Conservation (phyloP, 441 rosid species). For the Gossypium lobatum region DNA sequence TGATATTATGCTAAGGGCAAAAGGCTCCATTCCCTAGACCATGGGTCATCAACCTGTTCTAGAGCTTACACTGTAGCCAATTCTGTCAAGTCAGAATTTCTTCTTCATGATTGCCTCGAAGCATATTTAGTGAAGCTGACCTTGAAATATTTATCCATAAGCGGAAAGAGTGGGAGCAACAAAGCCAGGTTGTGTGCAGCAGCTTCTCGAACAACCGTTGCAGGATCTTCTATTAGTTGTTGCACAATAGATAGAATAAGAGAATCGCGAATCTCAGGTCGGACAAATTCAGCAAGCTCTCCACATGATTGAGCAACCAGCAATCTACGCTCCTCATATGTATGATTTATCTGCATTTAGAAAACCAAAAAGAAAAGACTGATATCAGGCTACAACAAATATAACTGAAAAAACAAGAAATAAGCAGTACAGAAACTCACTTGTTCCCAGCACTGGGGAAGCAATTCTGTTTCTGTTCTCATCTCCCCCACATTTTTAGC, state of each 20-base stretch:
- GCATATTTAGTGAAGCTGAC: constrained; percentile 83
- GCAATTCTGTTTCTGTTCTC: constrained; percentile 97
- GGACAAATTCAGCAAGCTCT: constrained; percentile 88
- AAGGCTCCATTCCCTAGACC: constrained; percentile 49
- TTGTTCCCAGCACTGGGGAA: constrained; percentile 99
- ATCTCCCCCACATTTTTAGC: constrained; percentile 95
- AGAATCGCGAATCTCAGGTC: constrained; percentile 94
- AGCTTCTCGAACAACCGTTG: constrained; percentile 92
- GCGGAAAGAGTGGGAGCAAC: constrained; percentile 94
- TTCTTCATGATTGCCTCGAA: constrained; percentile 71
- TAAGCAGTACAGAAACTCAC: constrained; percentile 37
- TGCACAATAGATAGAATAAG: constrained; percentile 90
- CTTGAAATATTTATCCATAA: constrained; percentile 97
- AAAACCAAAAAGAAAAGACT: constrained; percentile 11
- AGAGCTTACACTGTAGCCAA: constrained; percentile 69
- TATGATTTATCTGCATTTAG: constrained; percentile 74
- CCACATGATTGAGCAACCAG: constrained; percentile 99
- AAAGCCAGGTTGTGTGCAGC: constrained; percentile 87
- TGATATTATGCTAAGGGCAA: constrained; percentile 36
- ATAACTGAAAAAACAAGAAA: constrained; percentile 10
- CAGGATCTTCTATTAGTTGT: constrained; percentile 91
- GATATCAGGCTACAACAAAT: constrained; percentile 1
- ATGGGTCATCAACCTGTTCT: constrained; percentile 58
- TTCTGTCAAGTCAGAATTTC: constrained; percentile 70
- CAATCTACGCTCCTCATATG: constrained; percentile 93